Evolutionary conservation across 345 rosid species (phyloP), one percentile per base, ranked within the genome.

Genomic region (Eucalyptus melliodora): DNA sequence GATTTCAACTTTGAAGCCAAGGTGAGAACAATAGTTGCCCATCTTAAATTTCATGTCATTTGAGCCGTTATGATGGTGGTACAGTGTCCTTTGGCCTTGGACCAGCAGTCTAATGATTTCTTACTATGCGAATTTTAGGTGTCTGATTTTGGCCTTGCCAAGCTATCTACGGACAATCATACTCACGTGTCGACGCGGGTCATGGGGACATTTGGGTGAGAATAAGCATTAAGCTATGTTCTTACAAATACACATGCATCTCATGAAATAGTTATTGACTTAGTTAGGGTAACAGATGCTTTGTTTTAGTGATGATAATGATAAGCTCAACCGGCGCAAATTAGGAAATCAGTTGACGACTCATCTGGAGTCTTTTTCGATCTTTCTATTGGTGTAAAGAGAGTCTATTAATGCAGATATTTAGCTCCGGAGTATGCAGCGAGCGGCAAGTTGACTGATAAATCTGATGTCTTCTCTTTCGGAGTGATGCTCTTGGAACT

Each of bases 341-440:
- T 69, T 16, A 34, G 44, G 44, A 69, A 17, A 69, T 69, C 81
- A 69, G 40, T 16, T 13, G 69, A 30, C 37, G 77, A 65, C 19
- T 65, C 17, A 30, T n/a, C 15, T n/a, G 37, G 77, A 65, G 77
- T 8, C 59, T 53, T 24, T n/a, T 65, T 65, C 45, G 16, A 40
- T 37, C 83, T 37, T 56, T 24, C 30, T 10, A 56, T 56, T 23
- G 30, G 62, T 24, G 62, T 56, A 56, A 56, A 56, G 62, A 56
- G 42, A 37, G 16, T 77, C 47, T 37, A 21, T 44, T 37, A 6
- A 77, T 90, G 55, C 90, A 96, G 99, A 91, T 97, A 96, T 91
- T 91, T 97, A 90, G 98, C 99, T 91, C 99, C 99, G 30, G 99
- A 97, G 92, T 97, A 97, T 88, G 99, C 99, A 87, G 94, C 98